A percentile compares a stretch with the other conserved stretches of the same genome.
phyloP scores from a whole-genome alignment of 2,329 filamentous ascomycete species.

The Fusarium sp. region DNA sequence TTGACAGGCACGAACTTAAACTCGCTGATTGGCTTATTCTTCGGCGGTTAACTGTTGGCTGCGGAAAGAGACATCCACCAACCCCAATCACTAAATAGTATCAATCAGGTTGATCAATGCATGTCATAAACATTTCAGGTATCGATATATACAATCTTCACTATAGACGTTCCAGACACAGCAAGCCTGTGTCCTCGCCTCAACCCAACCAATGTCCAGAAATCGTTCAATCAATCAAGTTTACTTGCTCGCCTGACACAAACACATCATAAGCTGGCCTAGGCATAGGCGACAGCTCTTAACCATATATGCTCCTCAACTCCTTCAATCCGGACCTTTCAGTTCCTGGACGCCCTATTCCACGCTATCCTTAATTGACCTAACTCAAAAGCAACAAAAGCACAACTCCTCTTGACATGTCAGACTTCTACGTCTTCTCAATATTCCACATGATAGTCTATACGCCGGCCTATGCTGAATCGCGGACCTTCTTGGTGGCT shows the following conservation, averaged over 20 bases:
- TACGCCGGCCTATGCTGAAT: slow-evolving; percentile 45
- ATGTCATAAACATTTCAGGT: slow-evolving; percentile 34
- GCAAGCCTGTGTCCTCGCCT: slow-evolving; percentile 5
- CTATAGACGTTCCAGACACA: slow-evolving; percentile 6
- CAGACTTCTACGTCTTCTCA: not conserved
- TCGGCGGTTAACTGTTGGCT: slow-evolving; percentile 17
- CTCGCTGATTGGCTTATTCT: slow-evolving; percentile 11
- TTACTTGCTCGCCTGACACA: slow-evolving; percentile 30
- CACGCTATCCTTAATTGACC: slow-evolving; percentile 28
- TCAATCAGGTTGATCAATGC: not conserved
- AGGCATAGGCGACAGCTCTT: slow-evolving; percentile 30
- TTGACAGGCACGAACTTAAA: not conserved
- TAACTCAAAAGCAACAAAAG: slow-evolving; percentile 11
- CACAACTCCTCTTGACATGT: slow-evolving; percentile 12
- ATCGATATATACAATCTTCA: slow-evolving; percentile 41
- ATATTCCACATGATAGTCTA: slow-evolving; percentile 1
- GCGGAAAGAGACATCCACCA: not conserved
- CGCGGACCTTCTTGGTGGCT: slow-evolving; percentile 71
- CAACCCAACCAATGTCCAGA: slow-evolving; percentile 33
- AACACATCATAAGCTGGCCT: slow-evolving; percentile 37
- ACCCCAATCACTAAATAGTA: not conserved
- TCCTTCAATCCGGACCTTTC: slow-evolving; percentile 34
- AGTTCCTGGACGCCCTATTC: slow-evolving; percentile 10
- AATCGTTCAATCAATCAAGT: slow-evolving; percentile 31
- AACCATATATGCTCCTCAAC: slow-evolving; percentile 41